Evolutionary conservation across 2,329 filamentous ascomycete genomes (phyloP).

Genomic region (Xylariales sp.): DNA sequence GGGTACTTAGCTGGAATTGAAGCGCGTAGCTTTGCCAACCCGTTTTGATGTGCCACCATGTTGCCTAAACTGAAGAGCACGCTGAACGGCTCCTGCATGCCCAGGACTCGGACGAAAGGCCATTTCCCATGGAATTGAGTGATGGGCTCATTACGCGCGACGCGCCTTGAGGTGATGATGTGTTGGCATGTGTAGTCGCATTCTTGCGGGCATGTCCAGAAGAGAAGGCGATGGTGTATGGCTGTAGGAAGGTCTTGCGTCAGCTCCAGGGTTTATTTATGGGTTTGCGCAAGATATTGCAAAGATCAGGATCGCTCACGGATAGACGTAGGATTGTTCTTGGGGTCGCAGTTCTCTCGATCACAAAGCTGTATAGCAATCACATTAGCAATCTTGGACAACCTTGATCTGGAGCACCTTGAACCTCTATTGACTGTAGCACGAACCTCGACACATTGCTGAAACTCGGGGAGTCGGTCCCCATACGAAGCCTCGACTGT

Average conservation of each 20-base stretch:
- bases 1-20: conserved; percentile 69
- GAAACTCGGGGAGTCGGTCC: conserved; percentile 83
- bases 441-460: conserved; percentile 74
- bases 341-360: conserved; percentile 69
- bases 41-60: conserved; percentile 76
- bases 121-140: conserved; percentile 98
- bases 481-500: conserved; percentile 68
- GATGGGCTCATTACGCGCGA: conserved; percentile 60
- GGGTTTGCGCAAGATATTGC: neutral
- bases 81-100: conserved; percentile 91
- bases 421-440: too few relatives aligned
- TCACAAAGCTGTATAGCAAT: conserved; percentile 70
- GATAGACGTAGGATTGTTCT: conserved; percentile 55
- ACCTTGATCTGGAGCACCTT: too few relatives aligned
- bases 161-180: conserved; percentile 71
- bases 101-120: conserved; percentile 87
- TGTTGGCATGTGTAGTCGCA: conserved; percentile 99
- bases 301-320: conserved; percentile 48
- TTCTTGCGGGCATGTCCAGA: conserved; percentile 90
- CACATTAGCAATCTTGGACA: too few relatives aligned
- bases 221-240: conserved; percentile 74
- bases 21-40: conserved; percentile 65
- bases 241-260: conserved; percentile 45
- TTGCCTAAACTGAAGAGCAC: conserved; percentile 93
- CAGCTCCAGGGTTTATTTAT: conserved; percentile 3